Evolutionary conservation across 352 stramenopile genomes (phyloP), one percentile per base, ranked within the genome.

Genomic region (Phytopythium oedochilum): DNA sequence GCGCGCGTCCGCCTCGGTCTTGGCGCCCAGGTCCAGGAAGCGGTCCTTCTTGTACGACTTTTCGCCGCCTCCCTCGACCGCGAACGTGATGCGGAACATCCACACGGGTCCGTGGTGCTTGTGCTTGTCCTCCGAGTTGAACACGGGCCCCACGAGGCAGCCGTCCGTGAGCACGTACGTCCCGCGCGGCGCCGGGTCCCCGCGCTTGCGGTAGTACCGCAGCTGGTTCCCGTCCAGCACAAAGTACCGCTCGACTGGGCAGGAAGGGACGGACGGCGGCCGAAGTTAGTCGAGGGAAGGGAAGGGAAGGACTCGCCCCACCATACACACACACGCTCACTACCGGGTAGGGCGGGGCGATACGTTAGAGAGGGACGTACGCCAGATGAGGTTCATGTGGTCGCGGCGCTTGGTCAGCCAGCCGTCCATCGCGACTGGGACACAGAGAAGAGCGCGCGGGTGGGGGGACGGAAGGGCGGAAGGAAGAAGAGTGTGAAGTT

Each of bases 371-470:
- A 17, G 29, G 20, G 4, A 69, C 79, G 64, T 83, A 94, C 85
- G 66, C 85, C 85, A 94, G 65, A 94, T 94, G 62, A 94, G 77
- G 67, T 94, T 94, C 85, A 94, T 94, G 73, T 94, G 85, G 63
- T 94, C 85, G 35, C 85, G 80, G 45, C 85, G 83, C 75, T 93
- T 92, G 36, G 85, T 93, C 57, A 94, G 76, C 85, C 85, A 94
- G 64, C 85, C 85, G 59, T 94, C 83, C 85, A 94, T 94, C 45
- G 50, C 75, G 36, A 18, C 40, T 18, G 31, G 5, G 23, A 6
- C 18, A 4, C 42, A 50, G 39, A 29, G 45, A 34, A 17, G 31
- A 22, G 45, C 28, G 12, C 31, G 29, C 20, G 5, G 47, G 11
- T 61, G 51, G 12, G 44, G 57, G 17, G 49, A 40, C 28, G 38